Conservation (phyloP, 495 filamentous ascomycete genomes). For the Pseudoneurospora amorphoporcata region DNA sequence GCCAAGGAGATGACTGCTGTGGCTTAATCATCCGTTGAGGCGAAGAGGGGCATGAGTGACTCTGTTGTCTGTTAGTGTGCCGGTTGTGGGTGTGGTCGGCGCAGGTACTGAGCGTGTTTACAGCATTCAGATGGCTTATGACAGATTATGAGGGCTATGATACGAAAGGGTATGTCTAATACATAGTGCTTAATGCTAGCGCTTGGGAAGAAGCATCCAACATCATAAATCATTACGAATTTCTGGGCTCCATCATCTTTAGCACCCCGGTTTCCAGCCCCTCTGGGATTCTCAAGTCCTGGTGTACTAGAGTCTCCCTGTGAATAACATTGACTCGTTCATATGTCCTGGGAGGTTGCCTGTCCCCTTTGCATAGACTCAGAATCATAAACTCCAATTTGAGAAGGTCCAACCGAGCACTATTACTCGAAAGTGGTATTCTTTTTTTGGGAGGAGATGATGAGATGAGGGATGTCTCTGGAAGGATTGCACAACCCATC, state of each 20-base stretch:
- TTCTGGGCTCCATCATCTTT: not conserved
- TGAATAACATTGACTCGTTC: not conserved
- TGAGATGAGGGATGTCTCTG: not conserved
- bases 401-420: not conserved
- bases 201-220: not conserved
- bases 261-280: not conserved
- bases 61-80: not conserved
- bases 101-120: not conserved
- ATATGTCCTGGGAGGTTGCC: not conserved
- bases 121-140: not conserved
- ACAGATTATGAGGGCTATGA: not conserved
- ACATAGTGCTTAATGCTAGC: not conserved
- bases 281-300: not conserved
- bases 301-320: not conserved
- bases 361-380: not conserved
- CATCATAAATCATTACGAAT: not conserved
- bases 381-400: not conserved
- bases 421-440: not conserved
- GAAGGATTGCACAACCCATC: not conserved
- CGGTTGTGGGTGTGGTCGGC: not conserved
- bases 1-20: conserved; percentile 26
- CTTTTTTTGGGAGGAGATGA: not conserved
- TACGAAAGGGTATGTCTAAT: not conserved
- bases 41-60: not conserved
- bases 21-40: conserved; percentile 10